Evolutionary conservation across 345 rosid genomes (phyloP).

Genomic region (Iberis pinnata): DNA sequence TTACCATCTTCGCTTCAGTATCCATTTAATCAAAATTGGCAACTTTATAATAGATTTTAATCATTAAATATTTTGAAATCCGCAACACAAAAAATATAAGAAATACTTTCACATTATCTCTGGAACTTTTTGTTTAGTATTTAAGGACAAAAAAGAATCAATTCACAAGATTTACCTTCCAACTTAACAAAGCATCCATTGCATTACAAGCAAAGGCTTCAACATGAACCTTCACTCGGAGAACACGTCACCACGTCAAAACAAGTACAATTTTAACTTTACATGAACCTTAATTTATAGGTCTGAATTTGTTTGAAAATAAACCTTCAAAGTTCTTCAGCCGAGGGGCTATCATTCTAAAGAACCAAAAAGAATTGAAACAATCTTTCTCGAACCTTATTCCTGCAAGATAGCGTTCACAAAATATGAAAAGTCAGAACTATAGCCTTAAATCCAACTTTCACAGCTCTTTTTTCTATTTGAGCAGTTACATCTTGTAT

Average conservation of each 20-base stretch:
- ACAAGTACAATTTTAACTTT: constrained; percentile 1
- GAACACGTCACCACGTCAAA: constrained; percentile 4
- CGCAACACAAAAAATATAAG: neutral
- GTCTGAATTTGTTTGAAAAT: constrained; percentile 35
- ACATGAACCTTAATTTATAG: constrained; percentile 26
- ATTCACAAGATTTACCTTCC: constrained; percentile 50
- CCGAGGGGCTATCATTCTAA: constrained; percentile 64
- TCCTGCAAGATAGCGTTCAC: too few relatives aligned
- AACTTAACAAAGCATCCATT: constrained; percentile 55
- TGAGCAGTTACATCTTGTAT: constrained; percentile 49
- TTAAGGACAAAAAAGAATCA: too few relatives aligned
- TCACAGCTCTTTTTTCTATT: constrained; percentile 71
- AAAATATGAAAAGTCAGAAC: constrained; percentile 78
- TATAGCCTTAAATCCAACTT: constrained; percentile 70
- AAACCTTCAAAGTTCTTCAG: constrained; percentile 72
- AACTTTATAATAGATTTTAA: constrained; percentile 64
- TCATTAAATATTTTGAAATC: constrained; percentile 67
- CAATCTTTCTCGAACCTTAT: constrained; percentile 1
- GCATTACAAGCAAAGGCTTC: constrained; percentile 41
- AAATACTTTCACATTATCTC: neutral
- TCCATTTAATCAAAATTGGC: constrained; percentile 69
- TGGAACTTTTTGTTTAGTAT: too few relatives aligned
- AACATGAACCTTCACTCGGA: constrained; percentile 58
- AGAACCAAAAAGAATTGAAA: constrained; percentile 9
- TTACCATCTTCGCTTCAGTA: constrained; percentile 86